Evolutionary conservation across 2,329 filamentous ascomycete species (phyloP).

Genomic region (Trichoderma koningiopsis): DNA sequence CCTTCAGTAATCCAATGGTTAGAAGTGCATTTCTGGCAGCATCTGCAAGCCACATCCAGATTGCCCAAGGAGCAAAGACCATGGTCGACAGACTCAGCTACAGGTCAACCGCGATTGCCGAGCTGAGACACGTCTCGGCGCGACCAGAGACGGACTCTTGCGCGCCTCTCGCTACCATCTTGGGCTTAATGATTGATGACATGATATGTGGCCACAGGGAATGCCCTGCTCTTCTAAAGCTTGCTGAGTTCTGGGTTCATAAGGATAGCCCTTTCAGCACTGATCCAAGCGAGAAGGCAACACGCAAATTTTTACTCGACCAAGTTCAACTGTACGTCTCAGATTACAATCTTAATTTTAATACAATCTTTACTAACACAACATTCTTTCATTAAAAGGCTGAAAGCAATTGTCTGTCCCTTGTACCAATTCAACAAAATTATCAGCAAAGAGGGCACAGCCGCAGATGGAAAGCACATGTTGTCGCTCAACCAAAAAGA

Average conservation of each 20-base stretch:
- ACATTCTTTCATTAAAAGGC: not conserved
- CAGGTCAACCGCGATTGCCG: slow-evolving; percentile 4
- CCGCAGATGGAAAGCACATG: not conserved
- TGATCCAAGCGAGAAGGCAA: not conserved
- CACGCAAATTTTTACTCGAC: not conserved
- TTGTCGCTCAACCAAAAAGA: slow-evolving; percentile 12
- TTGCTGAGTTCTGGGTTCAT: slow-evolving; percentile 10
- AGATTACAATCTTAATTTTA: not conserved
- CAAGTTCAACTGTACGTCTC: slow-evolving; percentile 8
- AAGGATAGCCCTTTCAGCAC: not conserved
- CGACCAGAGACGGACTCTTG: slow-evolving; percentile 11
- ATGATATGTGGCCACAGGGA: slow-evolving; percentile 19
- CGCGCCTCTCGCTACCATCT: not conserved
- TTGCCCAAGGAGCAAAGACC: slow-evolving; percentile 1
- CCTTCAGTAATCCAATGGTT: not conserved
- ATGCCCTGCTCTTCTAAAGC: slow-evolving; percentile 6
- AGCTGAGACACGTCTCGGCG: not conserved
- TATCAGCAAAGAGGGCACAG: not conserved
- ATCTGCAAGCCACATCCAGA: slow-evolving; percentile 13
- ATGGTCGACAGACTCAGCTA: slow-evolving; percentile 14
- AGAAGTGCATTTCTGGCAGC: slow-evolving; percentile 10
- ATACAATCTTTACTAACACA: not conserved
- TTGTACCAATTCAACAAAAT: slow-evolving; percentile 13
- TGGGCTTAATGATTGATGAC: slow-evolving; percentile 9
- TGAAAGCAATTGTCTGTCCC: slow-evolving; percentile 15